Evolutionary conservation across 768 basidiomycete genomes (phyloP).

Genomic region (Dacryopinax primogenitus): DNA sequence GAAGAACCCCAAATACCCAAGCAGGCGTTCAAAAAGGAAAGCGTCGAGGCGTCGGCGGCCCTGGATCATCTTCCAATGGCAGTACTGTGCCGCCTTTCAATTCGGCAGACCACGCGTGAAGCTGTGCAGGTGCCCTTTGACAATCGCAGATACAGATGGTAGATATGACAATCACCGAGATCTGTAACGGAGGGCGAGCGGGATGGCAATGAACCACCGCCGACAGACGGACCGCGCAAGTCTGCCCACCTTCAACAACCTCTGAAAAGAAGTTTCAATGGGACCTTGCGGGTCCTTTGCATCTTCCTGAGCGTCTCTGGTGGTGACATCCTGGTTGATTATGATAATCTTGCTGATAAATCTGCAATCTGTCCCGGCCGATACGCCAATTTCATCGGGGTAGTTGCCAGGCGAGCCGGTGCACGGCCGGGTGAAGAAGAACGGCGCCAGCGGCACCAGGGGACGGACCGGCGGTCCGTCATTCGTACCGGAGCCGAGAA

Average conservation of each 20-base stretch:
- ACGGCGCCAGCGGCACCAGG: background rate
- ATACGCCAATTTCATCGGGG: background rate
- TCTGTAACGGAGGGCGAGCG: too few relatives aligned
- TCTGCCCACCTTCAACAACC: background rate
- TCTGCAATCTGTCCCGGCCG: background rate
- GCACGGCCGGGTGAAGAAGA: background rate
- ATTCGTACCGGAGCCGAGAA: background rate
- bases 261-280: background rate
- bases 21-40: background rate
- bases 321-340: background rate
- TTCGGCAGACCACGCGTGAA: background rate
- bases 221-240: background rate
- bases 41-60: background rate
- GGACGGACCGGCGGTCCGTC: slow-evolving; percentile 6
- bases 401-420: background rate
- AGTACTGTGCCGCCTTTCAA: background rate
- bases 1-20: background rate
- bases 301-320: background rate
- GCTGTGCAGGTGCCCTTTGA: background rate
- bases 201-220: too few relatives aligned
- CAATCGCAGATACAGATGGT: too few relatives aligned
- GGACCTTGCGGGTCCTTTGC: background rate
- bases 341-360: background rate
- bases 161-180: too few relatives aligned
- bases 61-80: background rate